Evolutionary conservation across 768 basidiomycete genomes (phyloP), one percentile per base, ranked within the genome.

Genomic region (Tephrocybe sp.): DNA sequence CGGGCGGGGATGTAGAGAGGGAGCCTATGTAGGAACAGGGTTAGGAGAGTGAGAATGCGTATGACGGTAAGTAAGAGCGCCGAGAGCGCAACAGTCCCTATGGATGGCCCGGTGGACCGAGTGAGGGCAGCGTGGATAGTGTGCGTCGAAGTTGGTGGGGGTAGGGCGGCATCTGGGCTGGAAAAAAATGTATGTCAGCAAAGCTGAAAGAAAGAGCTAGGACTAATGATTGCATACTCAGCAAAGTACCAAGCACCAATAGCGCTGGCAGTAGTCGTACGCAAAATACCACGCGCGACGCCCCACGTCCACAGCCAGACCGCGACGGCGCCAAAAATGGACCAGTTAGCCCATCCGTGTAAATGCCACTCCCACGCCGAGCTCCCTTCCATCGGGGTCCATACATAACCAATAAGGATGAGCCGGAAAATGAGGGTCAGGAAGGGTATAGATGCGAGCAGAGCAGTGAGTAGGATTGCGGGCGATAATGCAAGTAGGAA

Each of bases 191-290:
- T 19, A 19, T 53, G 38, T n/a, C n/a, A n/a, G n/a, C n/a, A n/a
- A n/a, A 53, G 53, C 9, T 31, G 19, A 40, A 5, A n/a, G 19
- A 1, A 13, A 48, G 34, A 22, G 12, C 16, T 16, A 32, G 21
- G 16, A 22, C 9, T 12, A 40, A n/a, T 51, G 37, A 22, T 31
- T 64, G 68, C 76, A 41, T 59, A 77, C 76, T 77, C 72, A 25
- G 74, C 68, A 55, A 92, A 96, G 64, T 96, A 97, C 94, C 94
- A 98, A 37, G 87, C 84, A 1, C 92, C 94, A 27, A 98, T 80
- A 4, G 94, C 89, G 25, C 86, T 87, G 0, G 92, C 86, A 49
- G 84, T 82, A 2, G 84, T 80, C 46, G 87, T 89, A 6, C 91
- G 75, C 36, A 93, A 68, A 1, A 91, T 63, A 1, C 93, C 93